Percentiles rank a stretch among this genome's conserved stretches.
These are phyloP conservation scores for Macrophomina tecta DNA, from an alignment of 2,329 filamentous ascomycete species.

Conservation along the genomic window DNA sequence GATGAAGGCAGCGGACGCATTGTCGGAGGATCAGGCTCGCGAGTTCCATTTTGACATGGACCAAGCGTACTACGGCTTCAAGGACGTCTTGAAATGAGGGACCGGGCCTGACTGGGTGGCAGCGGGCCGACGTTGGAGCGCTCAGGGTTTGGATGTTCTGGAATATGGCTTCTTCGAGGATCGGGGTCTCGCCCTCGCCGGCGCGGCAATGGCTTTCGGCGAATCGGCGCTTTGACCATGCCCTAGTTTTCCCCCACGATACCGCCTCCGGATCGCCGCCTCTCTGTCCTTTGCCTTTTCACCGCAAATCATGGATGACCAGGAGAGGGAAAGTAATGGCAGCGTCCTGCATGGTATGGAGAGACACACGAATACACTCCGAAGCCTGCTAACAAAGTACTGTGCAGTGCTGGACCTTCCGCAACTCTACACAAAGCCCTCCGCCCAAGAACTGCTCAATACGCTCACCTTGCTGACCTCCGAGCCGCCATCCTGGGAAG, in stretches of 20 bases:
- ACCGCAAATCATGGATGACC: slow-evolving; percentile 22
- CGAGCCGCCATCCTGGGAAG: slow-evolving; percentile 72
- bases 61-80: slow-evolving; percentile 92
- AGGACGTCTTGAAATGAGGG: slow-evolving; percentile 66
- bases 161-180: background rate
- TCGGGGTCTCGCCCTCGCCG: slow-evolving; percentile 5
- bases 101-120: background rate
- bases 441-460: slow-evolving; percentile 66
- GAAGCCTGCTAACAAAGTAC: background rate
- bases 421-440: slow-evolving; percentile 80
- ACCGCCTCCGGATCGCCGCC: slow-evolving; percentile 17
- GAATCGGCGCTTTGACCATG: slow-evolving; percentile 23
- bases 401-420: slow-evolving; percentile 74
- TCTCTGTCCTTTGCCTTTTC: slow-evolving; percentile 15
- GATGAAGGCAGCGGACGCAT: slow-evolving; percentile 93
- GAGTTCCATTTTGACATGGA: slow-evolving; percentile 94
- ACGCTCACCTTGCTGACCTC: slow-evolving; percentile 71
- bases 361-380: background rate
- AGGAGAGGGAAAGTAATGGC: slow-evolving; percentile 8
- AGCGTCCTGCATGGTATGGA: slow-evolving; percentile 26
- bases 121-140: background rate
- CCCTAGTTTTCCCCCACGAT: slow-evolving; percentile 23
- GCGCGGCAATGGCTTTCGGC: slow-evolving; percentile 17
- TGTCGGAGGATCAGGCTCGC: slow-evolving; percentile 83
- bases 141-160: slow-evolving; percentile 8